Percentiles rank a stretch among this genome's conserved stretches.
phyloP scores from a whole-genome alignment of 345 rosid genomes.

The Carallia pectinifolia region DNA sequence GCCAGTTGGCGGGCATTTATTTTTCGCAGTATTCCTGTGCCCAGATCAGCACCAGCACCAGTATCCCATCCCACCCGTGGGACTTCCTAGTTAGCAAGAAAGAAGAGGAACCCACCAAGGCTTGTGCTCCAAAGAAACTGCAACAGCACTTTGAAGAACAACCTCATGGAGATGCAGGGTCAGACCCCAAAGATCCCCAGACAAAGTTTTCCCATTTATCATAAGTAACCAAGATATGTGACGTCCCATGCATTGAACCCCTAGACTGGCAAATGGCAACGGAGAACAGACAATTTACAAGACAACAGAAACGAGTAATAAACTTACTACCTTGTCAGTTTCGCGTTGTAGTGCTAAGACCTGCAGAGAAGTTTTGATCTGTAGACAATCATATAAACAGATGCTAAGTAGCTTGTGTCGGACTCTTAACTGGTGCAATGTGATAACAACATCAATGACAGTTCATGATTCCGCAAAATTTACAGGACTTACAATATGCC shows the following conservation, averaged over 20 bases:
- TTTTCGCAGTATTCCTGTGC: no score
- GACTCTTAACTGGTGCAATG: conserved; percentile 9
- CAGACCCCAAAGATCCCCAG: neutral
- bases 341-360: conserved; percentile 75
- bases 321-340: conserved; percentile 66
- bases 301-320: neutral
- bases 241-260: neutral
- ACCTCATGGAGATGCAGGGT: neutral
- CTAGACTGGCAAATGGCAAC: neutral
- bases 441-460: neutral
- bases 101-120: no score
- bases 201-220: neutral
- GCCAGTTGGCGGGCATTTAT: no score
- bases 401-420: conserved; percentile 12
- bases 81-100: no score
- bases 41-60: no score
- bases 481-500: conserved; percentile 58
- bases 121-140: neutral
- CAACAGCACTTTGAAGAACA: neutral
- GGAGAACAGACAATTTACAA: neutral
- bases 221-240: no score
- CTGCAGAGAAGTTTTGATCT: conserved; percentile 97
- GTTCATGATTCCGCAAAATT: neutral
- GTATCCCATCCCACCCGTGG: no score
- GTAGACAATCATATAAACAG: conserved; percentile 31